These are phyloP conservation scores for Pleurotus ostreatus DNA, from an alignment of 768 basidiomycete genomes.

Conservation along the genomic window DNA sequence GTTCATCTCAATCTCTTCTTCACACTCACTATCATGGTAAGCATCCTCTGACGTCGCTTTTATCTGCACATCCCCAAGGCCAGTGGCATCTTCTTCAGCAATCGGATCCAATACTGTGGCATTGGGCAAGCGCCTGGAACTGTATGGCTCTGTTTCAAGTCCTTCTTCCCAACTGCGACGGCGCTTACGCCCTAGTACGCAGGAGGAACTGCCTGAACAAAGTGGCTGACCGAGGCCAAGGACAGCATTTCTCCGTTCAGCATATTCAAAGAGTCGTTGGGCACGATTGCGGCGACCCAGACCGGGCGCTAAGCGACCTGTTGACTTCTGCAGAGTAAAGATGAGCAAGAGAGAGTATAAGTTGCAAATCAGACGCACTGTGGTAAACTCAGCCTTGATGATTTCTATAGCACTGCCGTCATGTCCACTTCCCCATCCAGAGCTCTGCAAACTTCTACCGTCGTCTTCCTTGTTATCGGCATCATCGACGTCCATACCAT, in stretches of 20 bases:
- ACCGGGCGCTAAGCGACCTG: slow-evolving; percentile 46
- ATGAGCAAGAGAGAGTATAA: neutral
- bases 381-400: slow-evolving; percentile 55
- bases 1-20: slow-evolving; percentile 23
- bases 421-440: slow-evolving; percentile 75
- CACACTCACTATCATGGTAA: slow-evolving; percentile 12
- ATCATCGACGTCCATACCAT: slow-evolving; percentile 17
- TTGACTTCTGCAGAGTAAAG: slow-evolving; percentile 36
- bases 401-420: slow-evolving; percentile 77
- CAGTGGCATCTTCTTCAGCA: slow-evolving; percentile 29
- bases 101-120: slow-evolving; percentile 37
- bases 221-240: slow-evolving; percentile 30
- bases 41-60: slow-evolving; percentile 14
- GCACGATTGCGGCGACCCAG: slow-evolving; percentile 56
- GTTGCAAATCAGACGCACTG: slow-evolving; percentile 38
- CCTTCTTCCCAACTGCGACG: slow-evolving; percentile 31
- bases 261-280: slow-evolving; percentile 67
- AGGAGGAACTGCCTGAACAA: slow-evolving; percentile 18
- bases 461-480: slow-evolving; percentile 43
- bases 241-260: slow-evolving; percentile 49
- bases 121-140: slow-evolving; percentile 30
- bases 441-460: slow-evolving; percentile 58
- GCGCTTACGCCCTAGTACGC: slow-evolving; percentile 39
- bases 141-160: slow-evolving; percentile 9
- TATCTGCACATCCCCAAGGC: slow-evolving; percentile 20